These are phyloP conservation scores for Xylaria sp. DNA, from an alignment of 2,329 filamentous ascomycete species.

Conservation along the genomic window DNA sequence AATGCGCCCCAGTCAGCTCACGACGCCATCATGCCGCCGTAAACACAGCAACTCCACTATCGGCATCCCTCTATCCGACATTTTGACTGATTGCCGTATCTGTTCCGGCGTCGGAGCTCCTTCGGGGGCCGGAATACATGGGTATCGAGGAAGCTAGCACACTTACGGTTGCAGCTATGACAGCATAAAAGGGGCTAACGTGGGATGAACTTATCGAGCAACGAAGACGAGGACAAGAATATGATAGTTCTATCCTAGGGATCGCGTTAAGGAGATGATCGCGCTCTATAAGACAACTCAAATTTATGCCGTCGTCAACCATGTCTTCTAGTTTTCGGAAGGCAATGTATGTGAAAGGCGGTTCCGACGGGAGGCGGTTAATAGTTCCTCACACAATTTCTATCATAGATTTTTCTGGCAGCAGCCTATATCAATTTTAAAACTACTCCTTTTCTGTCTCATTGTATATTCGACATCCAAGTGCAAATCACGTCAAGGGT, in stretches of 20 bases:
- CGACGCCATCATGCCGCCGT: not conserved
- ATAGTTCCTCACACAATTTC: too few species aligned
- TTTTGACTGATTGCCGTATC: constrained; percentile 13
- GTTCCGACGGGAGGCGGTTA: too few species aligned
- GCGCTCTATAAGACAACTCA: not conserved
- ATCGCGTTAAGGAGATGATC: constrained; percentile 21
- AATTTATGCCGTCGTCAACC: constrained; percentile 5
- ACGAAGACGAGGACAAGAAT: not conserved
- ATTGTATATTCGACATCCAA: too few species aligned
- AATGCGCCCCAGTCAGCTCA: constrained; percentile 12
- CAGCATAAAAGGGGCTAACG: constrained; percentile 22
- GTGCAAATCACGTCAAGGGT: too few species aligned
- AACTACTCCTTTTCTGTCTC: too few species aligned
- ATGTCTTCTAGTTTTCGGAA: constrained; percentile 7
- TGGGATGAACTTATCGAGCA: constrained; percentile 18
- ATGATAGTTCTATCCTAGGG: constrained; percentile 1
- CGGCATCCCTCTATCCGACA: constrained; percentile 15
- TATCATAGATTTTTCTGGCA: too few species aligned
- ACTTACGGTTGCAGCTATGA: constrained; percentile 10
- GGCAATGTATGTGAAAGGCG: constrained; percentile 2
- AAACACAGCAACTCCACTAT: constrained; percentile 2
- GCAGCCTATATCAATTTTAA: too few species aligned
- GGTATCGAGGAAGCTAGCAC: constrained; percentile 13
- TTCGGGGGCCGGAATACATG: constrained; percentile 10
- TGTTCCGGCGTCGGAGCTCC: constrained; percentile 10